A percentile compares a stretch with the other conserved stretches of the same genome.
Conservation (phyloP, 2,329 filamentous ascomycete genomes). For the Elsinoe ampelina region DNA sequence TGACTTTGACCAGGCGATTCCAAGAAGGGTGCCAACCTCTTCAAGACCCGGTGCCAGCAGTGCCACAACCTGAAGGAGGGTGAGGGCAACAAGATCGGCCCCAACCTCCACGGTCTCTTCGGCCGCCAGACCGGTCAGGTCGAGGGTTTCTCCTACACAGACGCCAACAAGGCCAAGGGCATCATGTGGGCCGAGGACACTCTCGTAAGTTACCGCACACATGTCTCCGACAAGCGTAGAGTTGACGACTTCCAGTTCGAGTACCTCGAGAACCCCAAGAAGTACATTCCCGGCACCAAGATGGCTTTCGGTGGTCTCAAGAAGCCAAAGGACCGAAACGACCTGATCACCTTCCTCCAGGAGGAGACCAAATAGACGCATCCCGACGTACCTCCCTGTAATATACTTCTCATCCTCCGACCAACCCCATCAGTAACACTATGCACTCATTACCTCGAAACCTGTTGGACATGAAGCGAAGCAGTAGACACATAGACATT, state of each 20-base stretch:
- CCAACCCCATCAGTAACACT: constrained; percentile 17
- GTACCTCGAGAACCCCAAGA: constrained; percentile 99
- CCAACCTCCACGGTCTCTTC: constrained; percentile 93
- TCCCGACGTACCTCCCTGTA: constrained; percentile 26
- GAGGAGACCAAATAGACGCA: constrained; percentile 57
- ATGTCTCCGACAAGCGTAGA: too few relatives aligned
- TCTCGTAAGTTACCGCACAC: constrained; percentile 48
- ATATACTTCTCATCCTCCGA: constrained; percentile 18
- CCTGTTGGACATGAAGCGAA: constrained; percentile 27
- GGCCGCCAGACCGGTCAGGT: constrained; percentile 90
- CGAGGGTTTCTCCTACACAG: constrained; percentile 92
- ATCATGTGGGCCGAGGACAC: constrained; percentile 78
- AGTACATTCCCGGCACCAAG: constrained; percentile 99
- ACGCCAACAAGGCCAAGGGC: constrained; percentile 98
- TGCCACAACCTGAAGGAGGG: constrained; percentile 92
- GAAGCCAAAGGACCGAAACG: constrained; percentile 99
- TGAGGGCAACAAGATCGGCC: constrained; percentile 96
- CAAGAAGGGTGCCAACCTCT: constrained; percentile 96
- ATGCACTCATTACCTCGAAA: constrained; percentile 31
- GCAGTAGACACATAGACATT: constrained; percentile 12
- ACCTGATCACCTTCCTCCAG: constrained; percentile 82
- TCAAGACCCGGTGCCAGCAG: constrained; percentile 97
- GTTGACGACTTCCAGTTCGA: constrained; percentile 54
- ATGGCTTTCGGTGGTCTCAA: constrained; percentile 99
- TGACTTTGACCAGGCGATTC: constrained; percentile 57